A percentile compares a stretch with the other conserved stretches of the same genome.
Evolutionary conservation across 1,284 basidiomycete species (phyloP).

Genomic region (Xerocomus nothofagi): DNA sequence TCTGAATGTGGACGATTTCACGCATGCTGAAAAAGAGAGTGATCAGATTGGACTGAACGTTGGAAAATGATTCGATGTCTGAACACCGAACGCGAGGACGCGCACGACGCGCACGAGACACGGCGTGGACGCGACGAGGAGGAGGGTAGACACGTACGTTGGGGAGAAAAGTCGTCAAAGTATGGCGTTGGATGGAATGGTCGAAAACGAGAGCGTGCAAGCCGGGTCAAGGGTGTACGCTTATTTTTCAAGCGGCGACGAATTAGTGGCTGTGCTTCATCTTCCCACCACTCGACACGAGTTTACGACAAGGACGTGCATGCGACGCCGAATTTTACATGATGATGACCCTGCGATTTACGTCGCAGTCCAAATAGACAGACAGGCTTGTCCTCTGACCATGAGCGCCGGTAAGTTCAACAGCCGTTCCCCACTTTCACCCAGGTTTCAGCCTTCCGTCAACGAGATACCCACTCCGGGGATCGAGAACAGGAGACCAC

Average conservation of each 20-base stretch:
- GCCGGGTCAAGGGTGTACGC: conserved; percentile 41
- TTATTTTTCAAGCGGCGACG: conserved; percentile 40
- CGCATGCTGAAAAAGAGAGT: conserved; percentile 69
- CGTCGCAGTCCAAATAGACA: no score
- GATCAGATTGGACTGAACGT: conserved; percentile 31
- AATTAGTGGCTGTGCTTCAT: conserved; percentile 25
- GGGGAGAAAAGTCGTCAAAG: conserved; percentile 31
- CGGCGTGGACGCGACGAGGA: conserved; percentile 17
- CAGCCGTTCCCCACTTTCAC: conserved; percentile 12
- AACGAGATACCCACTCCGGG: conserved; percentile 48
- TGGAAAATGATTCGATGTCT: conserved; percentile 37
- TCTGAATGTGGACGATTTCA: conserved; percentile 97
- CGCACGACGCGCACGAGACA: conserved; percentile 27
- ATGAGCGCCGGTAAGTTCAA: conserved; percentile 14
- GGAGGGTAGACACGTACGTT: conserved; percentile 31
- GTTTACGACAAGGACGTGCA: conserved; percentile 14
- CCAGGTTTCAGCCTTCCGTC: conserved; percentile 42
- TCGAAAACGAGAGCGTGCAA: conserved; percentile 36
- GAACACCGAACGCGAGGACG: conserved; percentile 41
- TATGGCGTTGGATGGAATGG: conserved; percentile 37
- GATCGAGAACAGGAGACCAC: conserved; percentile 33
- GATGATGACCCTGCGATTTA: conserved; percentile 1
- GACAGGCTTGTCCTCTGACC: background rate
- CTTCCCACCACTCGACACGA: conserved; percentile 22
- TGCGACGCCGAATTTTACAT: conserved; percentile 1